These are phyloP conservation scores for Furcasterigmium sp. DNA, from an alignment of 2,329 filamentous ascomycete species.

Conservation along the genomic window DNA sequence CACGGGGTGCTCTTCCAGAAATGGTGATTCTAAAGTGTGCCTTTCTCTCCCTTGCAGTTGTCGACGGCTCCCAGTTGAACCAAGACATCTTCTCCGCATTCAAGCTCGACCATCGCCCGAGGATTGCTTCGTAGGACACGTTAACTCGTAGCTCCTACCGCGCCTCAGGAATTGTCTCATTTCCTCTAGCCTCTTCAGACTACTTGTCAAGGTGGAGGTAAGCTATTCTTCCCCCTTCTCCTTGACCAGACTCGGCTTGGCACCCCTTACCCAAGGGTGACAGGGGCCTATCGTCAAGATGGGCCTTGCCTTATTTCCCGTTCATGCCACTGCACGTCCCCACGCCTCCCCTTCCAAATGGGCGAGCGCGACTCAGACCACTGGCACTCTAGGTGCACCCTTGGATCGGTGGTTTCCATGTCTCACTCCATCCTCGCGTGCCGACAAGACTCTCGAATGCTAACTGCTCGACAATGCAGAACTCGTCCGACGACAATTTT, in stretches of 20 bases:
- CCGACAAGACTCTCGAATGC: constrained; percentile 13
- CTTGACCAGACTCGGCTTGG: constrained; percentile 13
- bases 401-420: constrained; percentile 8
- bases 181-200: constrained; percentile 32
- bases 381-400: constrained; percentile 3
- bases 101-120: constrained; percentile 35
- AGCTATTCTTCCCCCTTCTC: constrained; percentile 29
- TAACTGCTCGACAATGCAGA: constrained; percentile 32
- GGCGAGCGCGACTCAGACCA: not conserved
- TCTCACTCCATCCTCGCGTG: constrained; percentile 2
- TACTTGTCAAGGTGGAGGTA: constrained; percentile 42
- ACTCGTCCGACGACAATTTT: constrained; percentile 37
- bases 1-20: constrained; percentile 3
- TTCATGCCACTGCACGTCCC: constrained; percentile 14
- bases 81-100: constrained; percentile 33
- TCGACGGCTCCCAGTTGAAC: constrained; percentile 24
- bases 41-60: constrained; percentile 30
- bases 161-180: constrained; percentile 44
- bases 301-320: constrained; percentile 14
- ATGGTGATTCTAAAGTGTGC: constrained; percentile 19
- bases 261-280: not conserved
- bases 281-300: not conserved
- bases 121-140: constrained; percentile 52
- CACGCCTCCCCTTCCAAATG: not conserved
- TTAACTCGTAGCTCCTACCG: constrained; percentile 59